Evolutionary conservation across 108 stramenopile species (phyloP).

Genomic region (Discostella stelligeroides): DNA sequence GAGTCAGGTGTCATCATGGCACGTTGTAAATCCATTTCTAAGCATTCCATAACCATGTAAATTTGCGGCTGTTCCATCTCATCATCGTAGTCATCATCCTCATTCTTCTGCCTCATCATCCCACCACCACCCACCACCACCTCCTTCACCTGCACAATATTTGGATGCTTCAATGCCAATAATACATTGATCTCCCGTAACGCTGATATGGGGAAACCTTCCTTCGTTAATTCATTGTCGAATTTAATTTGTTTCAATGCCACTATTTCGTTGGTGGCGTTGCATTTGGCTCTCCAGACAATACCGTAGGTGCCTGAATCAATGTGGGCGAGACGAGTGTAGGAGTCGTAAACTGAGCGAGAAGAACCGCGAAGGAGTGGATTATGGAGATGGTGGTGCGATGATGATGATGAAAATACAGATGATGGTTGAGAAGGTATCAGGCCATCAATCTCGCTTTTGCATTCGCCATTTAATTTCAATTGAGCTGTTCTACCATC

Average conservation of each 20-base stretch:
- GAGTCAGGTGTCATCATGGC: slow-evolving; percentile 58
- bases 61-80: too few species aligned
- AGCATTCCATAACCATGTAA: slow-evolving; percentile 94
- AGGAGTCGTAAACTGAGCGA: slow-evolving; percentile 86
- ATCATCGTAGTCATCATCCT: slow-evolving; percentile 37
- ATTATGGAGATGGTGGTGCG: slow-evolving; percentile 58
- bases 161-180: slow-evolving; percentile 78
- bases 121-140: slow-evolving; percentile 93
- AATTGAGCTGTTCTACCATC: background rate
- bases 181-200: slow-evolving; percentile 90
- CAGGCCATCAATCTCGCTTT: background rate
- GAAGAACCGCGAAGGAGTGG: slow-evolving; percentile 82
- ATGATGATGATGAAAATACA: background rate
- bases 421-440: background rate
- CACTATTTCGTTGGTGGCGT: slow-evolving; percentile 77
- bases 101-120: too few species aligned
- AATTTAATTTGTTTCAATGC: slow-evolving; percentile 96
- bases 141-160: slow-evolving; percentile 83
- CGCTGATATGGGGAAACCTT: slow-evolving; percentile 94
- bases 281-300: slow-evolving; percentile 91
- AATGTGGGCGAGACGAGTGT: slow-evolving; percentile 77
- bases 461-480: background rate
- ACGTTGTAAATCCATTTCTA: slow-evolving; percentile 91
- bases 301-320: slow-evolving; percentile 96
- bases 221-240: slow-evolving; percentile 62